A percentile compares a stretch with the other conserved stretches of the same genome.
phyloP scores from a whole-genome alignment of 106 monocot genomes.

The Apostasia ramifera region DNA sequence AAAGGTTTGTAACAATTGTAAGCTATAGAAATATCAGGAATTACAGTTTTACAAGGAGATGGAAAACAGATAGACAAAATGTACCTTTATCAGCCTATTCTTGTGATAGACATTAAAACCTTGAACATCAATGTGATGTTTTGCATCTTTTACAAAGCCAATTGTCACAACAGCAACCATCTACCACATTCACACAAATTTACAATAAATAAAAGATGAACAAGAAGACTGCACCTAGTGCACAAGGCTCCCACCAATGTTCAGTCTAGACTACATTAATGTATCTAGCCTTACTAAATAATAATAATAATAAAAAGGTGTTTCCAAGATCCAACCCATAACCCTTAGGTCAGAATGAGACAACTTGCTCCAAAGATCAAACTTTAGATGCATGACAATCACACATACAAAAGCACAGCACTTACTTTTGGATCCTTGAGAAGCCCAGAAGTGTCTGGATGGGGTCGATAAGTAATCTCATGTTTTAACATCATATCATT shows the following conservation, averaged over 20 bases:
- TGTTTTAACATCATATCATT: constrained; percentile 90
- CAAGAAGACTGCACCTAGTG: not conserved
- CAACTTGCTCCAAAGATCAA: not conserved
- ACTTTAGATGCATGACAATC: not conserved
- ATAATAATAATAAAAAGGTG: no score
- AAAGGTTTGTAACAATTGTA: no score
- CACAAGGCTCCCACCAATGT: not conserved
- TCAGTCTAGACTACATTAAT: no score
- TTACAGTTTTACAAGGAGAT: no score
- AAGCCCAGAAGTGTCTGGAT: constrained; percentile 25
- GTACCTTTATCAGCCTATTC: constrained; percentile 90
- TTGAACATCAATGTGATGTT: constrained; percentile 94
- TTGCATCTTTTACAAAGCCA: constrained; percentile 97
- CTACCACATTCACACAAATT: constrained; percentile 19
- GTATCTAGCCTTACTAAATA: no score
- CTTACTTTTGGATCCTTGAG: constrained; percentile 54
- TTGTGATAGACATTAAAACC: constrained; percentile 99
- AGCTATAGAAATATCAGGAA: no score
- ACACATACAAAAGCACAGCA: not conserved
- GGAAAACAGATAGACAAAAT: not conserved
- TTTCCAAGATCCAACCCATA: no score
- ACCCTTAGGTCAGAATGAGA: no score
- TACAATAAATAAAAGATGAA: no score
- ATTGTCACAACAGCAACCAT: constrained; percentile 81
- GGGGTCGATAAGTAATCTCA: constrained; percentile 67